A percentile compares a stretch with the other conserved stretches of the same genome.
Evolutionary conservation across 148 eudicot genomes (phyloP).

Genomic region (Diospyros kaki): DNA sequence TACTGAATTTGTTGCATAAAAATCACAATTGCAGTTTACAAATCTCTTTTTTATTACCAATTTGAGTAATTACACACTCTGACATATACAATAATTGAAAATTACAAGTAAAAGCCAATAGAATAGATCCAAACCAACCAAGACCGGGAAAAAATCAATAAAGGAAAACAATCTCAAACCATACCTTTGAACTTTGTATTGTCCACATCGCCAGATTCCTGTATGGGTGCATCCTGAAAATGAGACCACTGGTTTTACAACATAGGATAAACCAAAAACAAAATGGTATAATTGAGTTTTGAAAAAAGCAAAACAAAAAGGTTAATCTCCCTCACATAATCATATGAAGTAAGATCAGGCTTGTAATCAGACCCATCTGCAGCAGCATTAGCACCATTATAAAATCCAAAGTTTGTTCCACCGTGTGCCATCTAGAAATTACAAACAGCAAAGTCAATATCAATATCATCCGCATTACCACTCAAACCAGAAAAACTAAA

Average conservation of each 20-base stretch:
- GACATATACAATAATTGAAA: no score
- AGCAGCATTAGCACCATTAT: constrained; percentile 89
- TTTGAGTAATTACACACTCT: no score
- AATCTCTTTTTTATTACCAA: no score
- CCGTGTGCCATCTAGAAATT: constrained; percentile 88
- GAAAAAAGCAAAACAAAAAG: constrained; percentile 3
- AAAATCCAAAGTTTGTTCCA: constrained; percentile 95
- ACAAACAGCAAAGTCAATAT: constrained; percentile 18
- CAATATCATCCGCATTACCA: constrained; percentile 12
- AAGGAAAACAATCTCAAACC: background rate
- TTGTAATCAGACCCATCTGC: constrained; percentile 66
- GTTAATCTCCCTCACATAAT: constrained; percentile 65
- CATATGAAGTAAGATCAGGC: constrained; percentile 97
- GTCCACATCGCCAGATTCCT: constrained; percentile 93
- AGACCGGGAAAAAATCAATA: no score
- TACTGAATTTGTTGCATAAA: no score
- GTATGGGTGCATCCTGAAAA: constrained; percentile 88
- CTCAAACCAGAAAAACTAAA: constrained; percentile 2
- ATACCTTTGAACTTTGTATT: constrained; percentile 79
- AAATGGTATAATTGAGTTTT: background rate
- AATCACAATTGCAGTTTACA: no score
- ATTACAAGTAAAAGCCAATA: no score
- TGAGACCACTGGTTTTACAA: background rate
- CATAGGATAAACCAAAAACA: background rate
- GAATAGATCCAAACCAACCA: no score